A percentile compares a stretch with the other conserved stretches of the same genome.
These are phyloP conservation scores for Phialophora expanda DNA, from an alignment of 2,329 filamentous ascomycete species.

Conservation along the genomic window DNA sequence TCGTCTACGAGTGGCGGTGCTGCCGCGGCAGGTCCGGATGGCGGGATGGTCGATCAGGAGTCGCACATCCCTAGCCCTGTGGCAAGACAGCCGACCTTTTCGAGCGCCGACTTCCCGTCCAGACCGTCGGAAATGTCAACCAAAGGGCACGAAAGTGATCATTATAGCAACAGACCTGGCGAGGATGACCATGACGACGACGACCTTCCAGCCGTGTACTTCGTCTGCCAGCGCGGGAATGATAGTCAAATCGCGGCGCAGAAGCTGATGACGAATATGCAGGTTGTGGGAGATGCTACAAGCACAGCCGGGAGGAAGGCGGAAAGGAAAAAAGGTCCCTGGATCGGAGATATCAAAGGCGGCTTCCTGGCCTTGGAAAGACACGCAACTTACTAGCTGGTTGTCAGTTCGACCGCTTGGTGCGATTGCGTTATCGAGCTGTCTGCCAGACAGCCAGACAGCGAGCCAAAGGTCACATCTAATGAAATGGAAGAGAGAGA, in stretches of 20 bases:
- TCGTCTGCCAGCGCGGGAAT: conserved; percentile 57
- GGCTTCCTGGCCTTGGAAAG: conserved; percentile 36
- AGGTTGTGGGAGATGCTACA: conserved; percentile 34
- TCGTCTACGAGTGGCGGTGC: neutral
- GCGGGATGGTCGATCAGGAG: conserved; percentile 26
- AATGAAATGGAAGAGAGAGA: neutral
- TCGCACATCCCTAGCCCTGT: conserved; percentile 5
- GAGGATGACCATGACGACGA: neutral
- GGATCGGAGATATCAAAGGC: conserved; percentile 38
- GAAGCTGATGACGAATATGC: conserved; percentile 44
- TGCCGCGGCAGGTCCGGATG: neutral
- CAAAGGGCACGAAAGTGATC: neutral
- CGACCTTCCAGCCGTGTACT: conserved; percentile 44
- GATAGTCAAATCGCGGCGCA: conserved; percentile 55
- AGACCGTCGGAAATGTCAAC: neutral
- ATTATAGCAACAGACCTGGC: neutral
- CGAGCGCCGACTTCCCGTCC: neutral
- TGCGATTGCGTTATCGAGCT: neutral
- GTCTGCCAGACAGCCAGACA: neutral
- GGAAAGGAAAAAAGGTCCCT: conserved; percentile 23
- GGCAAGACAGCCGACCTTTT: neutral
- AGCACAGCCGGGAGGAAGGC: neutral
- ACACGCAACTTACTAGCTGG: conserved; percentile 6
- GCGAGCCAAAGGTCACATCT: neutral
- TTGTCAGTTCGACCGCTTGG: neutral